Base-by-base conservation (phyloP, 176 grass and related monocot genomes). In the Triticum monococcum region DNA sequence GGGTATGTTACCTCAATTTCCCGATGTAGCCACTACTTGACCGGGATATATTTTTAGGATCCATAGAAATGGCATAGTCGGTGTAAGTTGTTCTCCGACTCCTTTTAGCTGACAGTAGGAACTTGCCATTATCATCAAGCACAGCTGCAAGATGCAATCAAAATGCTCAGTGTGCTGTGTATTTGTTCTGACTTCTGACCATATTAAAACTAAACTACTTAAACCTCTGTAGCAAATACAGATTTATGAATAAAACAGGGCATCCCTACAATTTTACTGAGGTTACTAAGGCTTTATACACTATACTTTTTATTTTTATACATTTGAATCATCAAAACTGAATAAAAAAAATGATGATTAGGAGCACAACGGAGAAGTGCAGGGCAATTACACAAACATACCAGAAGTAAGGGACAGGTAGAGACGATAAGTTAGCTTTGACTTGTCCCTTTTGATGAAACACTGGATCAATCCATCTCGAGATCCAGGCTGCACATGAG, bases 401-500 rank as follows among this genome's bases (percentile, higher is more conserved):
- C 92, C 87, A 79, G 95, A 62, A 70, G 85, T 87, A 86, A 97
- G 95, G 73, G 91, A 97, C 26, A 97, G 86, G 87, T 97, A 97
- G 65, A 97, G 95, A 85, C 84, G 91, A 86, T 97, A 97, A 9
- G 91, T 95, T 80, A 87, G 89, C 75, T 94, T 97, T 24, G 94
- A 94, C 86, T 90, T 92, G 77, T 97, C 94, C 70, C 94, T 89
- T 87, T 92, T 97, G 87, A 97, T 97, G 79, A 92, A 97, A 78
- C 94, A 97, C 68, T 94, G 92, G 78, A 97, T 97, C 45, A 84
- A 80, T 46, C 92, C 92, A 46, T 97, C 95, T 74, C 91, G 89
- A 43, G 91, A 80, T 83, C 95, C 95, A 56, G 95, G 92, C 95
- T 97, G 89, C 32, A 36, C 10, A 89, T 48, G 69, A 23, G 79